Percentiles rank a stretch among this genome's conserved stretches.
Conservation (phyloP, 2,329 filamentous ascomycete species). For the Paradendryphiella salina region DNA sequence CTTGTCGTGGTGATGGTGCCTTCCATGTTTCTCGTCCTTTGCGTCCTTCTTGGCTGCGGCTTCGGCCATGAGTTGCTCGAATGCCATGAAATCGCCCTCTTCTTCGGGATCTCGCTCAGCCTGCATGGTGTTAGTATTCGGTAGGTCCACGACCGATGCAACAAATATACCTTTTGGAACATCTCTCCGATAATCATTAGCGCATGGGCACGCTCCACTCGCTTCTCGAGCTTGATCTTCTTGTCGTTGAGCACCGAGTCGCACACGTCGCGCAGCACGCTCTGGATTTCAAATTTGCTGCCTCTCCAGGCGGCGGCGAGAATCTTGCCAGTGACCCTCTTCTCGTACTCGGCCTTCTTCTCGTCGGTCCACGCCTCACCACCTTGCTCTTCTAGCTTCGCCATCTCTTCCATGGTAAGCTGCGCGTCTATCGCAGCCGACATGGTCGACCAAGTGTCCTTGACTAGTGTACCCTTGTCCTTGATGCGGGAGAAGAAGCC, state of each 20-base stretch:
- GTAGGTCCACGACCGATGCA: not conserved
- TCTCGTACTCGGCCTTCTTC: constrained; percentile 93
- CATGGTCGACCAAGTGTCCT: constrained; percentile 98
- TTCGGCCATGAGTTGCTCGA: constrained; percentile 96
- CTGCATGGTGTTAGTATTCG: constrained; percentile 51
- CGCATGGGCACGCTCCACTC: constrained; percentile 87
- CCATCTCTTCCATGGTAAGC: constrained; percentile 99
- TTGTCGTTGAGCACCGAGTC: constrained; percentile 81
- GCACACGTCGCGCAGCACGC: constrained; percentile 91
- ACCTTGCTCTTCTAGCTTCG: constrained; percentile 88
- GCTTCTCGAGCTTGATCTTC: constrained; percentile 79
- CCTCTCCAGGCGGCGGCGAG: constrained; percentile 94
- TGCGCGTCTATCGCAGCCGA: constrained; percentile 95
- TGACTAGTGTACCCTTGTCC: constrained; percentile 94
- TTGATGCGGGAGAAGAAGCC: constrained; percentile 93
- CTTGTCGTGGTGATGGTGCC: constrained; percentile 59
- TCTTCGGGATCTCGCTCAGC: constrained; percentile 89
- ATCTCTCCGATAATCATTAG: constrained; percentile 87
- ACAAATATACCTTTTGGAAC: constrained; percentile 72
- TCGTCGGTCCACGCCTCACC: constrained; percentile 99
- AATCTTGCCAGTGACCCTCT: constrained; percentile 95
- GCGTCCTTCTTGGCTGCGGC: constrained; percentile 92
- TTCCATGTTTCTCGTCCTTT: constrained; percentile 76
- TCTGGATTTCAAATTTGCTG: constrained; percentile 97
- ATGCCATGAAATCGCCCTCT: constrained; percentile 98